These are phyloP conservation scores for Ascomycota sp. DNA, from an alignment of 2,329 filamentous ascomycete species.

Conservation along the genomic window DNA sequence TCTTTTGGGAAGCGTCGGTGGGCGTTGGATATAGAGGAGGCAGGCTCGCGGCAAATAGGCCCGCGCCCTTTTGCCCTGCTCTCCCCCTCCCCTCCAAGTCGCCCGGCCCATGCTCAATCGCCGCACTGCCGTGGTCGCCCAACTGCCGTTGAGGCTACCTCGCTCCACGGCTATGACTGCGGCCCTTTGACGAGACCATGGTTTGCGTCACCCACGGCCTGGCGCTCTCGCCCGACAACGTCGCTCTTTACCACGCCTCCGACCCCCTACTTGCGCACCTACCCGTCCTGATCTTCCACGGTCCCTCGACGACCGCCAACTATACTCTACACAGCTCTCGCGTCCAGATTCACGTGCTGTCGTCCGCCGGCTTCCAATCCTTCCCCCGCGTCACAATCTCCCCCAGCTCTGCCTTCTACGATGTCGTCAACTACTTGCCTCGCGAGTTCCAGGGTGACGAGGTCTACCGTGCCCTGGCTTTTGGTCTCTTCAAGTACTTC, in stretches of 20 bases:
- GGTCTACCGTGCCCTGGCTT: conserved; percentile 73
- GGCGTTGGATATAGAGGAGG: too few species aligned
- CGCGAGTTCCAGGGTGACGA: conserved; percentile 93
- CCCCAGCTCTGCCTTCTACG: conserved; percentile 78
- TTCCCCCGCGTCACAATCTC: conserved; percentile 85
- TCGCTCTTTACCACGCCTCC: conserved; percentile 74
- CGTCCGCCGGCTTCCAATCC: conserved; percentile 70
- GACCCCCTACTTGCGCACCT: conserved; percentile 68
- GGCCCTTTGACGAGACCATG: conserved; percentile 35
- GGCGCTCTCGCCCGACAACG: conserved; percentile 58
- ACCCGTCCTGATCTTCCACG: conserved; percentile 78
- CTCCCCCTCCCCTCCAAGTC: too few species aligned
- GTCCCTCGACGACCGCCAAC: conserved; percentile 74
- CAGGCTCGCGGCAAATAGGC: too few species aligned
- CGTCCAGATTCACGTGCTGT: conserved; percentile 85
- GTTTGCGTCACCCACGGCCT: conserved; percentile 63
- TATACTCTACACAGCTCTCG: conserved; percentile 74
- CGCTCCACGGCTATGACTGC: conserved; percentile 6
- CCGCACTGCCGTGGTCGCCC: too few species aligned
- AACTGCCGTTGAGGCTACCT: too few species aligned
- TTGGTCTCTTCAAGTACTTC: conserved; percentile 89
- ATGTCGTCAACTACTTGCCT: conserved; percentile 73
- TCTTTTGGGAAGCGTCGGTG: too few species aligned
- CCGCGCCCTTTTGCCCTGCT: too few species aligned
- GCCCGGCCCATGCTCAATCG: too few species aligned